Base-by-base conservation (phyloP, 164 flowering plant genomes). In the Magnolia changhungtana region DNA sequence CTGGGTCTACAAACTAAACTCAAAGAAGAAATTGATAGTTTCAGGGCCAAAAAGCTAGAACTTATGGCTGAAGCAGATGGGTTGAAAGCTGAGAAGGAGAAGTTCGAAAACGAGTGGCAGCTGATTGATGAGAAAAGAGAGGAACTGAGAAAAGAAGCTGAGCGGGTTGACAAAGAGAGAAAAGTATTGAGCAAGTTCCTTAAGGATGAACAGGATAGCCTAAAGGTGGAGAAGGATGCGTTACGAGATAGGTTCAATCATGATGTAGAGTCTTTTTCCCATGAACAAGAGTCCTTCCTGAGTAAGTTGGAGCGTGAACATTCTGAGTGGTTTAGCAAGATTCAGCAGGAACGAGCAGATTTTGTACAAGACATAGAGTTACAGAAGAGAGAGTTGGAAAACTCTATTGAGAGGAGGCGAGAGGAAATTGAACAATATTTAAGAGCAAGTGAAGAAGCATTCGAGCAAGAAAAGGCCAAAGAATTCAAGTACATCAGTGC, bases 91-190 rank as follows among this genome's bases (percentile, higher is more conserved):
- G 95, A 94, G 84, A 94, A 93, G 81, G 91, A 90, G 14, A 92
- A 92, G 70, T 92, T 96, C 80, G 98, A 96, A 82, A 75, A 85
- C 73, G 97, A 96, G 76, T 96, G 98, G 98, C 96, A 94, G 74
- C 50, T 80, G 23, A 88, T 96, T 76, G 99, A 94, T 84, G 99
- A 91, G 82, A 93, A 94, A 85, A 90, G 92, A 77, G 88, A 83
- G 78, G 94, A 91, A 65, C 76, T 92, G 20, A 83, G 72, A 21
- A 86, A 73, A 82, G 94, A 93, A 87, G 92, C 89, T 45, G 91
- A 86, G 67, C 81, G 76, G 66, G 74, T 96, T 75, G 88, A 86
- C 63, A 86, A 85, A 76, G 95, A 93, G 83, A 87, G 91, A 71
- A 52, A 73, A 51, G 80, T 79, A 23, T 69, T 92, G 71, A 80